Conservation (phyloP, 2,329 filamentous ascomycete genomes). For the Beauveria rudraprayagi region DNA sequence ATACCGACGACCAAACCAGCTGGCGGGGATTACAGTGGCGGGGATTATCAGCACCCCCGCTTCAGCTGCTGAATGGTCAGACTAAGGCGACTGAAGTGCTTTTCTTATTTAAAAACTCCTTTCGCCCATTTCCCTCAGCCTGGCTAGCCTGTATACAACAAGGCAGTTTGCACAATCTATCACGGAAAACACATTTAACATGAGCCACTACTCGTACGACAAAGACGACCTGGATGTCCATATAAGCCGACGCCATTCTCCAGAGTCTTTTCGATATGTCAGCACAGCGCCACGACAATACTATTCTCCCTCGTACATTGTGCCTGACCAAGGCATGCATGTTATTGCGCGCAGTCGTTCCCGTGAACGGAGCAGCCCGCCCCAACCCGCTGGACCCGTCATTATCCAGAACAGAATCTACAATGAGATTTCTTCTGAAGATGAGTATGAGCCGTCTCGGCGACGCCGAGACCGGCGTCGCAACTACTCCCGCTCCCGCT, state of each 20-base stretch:
- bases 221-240: slow-evolving; percentile 50
- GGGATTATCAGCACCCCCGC: background rate
- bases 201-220: slow-evolving; percentile 38
- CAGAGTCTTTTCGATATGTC: slow-evolving; percentile 38
- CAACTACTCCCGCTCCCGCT: slow-evolving; percentile 27
- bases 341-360: slow-evolving; percentile 33
- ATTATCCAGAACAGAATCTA: slow-evolving; percentile 52
- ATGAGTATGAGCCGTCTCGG: slow-evolving; percentile 26
- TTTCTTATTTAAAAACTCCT: background rate
- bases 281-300: slow-evolving; percentile 31
- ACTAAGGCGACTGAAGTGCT: background rate
- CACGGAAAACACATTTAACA: slow-evolving; percentile 12
- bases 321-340: slow-evolving; percentile 38
- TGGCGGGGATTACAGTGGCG: slow-evolving; percentile 8
- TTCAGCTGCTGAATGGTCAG: slow-evolving; percentile 9
- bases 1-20: background rate
- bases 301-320: slow-evolving; percentile 33
- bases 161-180: background rate
- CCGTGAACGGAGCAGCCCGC: slow-evolving; percentile 25
- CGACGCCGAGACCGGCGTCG: slow-evolving; percentile 21
- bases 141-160: background rate
- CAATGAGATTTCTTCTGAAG: slow-evolving; percentile 40
- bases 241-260: slow-evolving; percentile 35
- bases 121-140: background rate
- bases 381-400: slow-evolving; percentile 29